Conservation (phyloP, 75 land plant species). For the Cunninghamia lanceolata region DNA sequence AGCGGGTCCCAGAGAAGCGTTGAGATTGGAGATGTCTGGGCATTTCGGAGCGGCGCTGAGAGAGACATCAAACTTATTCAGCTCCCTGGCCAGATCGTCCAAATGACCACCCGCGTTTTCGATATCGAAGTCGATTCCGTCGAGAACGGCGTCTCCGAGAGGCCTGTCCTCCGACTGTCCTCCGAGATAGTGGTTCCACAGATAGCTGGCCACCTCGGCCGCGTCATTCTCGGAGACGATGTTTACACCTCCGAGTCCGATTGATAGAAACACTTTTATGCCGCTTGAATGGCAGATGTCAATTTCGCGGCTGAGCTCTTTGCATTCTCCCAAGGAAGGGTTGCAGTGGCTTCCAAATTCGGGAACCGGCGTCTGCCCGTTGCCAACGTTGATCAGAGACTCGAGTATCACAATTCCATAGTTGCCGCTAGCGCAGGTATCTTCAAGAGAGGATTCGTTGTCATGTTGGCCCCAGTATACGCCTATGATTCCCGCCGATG, state of each 20-base stretch:
- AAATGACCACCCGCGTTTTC: background rate
- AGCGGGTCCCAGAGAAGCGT: background rate
- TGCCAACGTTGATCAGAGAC: no score
- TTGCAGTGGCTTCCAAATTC: no score
- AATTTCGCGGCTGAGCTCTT: background rate
- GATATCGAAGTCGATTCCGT: conserved; percentile 21
- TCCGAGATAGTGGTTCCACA: conserved; percentile 26
- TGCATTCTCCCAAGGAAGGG: no score
- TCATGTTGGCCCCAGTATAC: no score
- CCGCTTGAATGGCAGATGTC: background rate
- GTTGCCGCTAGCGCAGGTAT: no score
- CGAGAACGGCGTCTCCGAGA: conserved; percentile 2
- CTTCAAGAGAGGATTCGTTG: no score
- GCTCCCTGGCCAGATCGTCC: conserved; percentile 4
- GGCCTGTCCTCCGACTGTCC: conserved; percentile 12
- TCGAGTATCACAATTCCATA: no score
- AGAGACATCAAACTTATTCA: no score
- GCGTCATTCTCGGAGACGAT: conserved; percentile 20
- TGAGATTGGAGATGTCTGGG: no score
- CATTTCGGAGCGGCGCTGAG: background rate
- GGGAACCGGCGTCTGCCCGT: no score
- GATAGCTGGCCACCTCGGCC: conserved; percentile 9
- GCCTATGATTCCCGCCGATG: no score
- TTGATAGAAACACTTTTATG: conserved; percentile 20
- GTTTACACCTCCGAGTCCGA: conserved; percentile 22